Evolutionary conservation across 768 basidiomycete genomes (phyloP).

Genomic region (Ephemerocybe angulata): DNA sequence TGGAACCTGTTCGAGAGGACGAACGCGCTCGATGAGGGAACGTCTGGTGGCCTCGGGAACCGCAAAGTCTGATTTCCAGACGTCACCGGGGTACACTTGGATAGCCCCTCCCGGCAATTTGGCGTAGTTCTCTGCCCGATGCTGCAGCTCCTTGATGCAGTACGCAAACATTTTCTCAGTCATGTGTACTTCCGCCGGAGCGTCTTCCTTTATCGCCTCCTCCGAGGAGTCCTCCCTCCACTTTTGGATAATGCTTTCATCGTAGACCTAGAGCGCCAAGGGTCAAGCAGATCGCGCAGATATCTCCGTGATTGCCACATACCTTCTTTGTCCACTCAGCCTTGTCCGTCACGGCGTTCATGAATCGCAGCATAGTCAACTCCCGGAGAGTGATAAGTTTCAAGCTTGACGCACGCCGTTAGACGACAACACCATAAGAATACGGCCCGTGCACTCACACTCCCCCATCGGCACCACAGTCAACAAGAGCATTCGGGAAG

Average conservation of each 20-base stretch:
- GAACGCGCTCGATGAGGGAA: conserved; percentile 18
- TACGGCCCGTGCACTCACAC: conserved; percentile 2
- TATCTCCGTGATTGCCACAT: neutral
- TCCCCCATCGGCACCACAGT: neutral
- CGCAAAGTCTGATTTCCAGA: conserved; percentile 26
- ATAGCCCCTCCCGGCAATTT: conserved; percentile 10
- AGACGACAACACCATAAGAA: conserved; percentile 6
- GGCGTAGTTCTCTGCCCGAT: conserved; percentile 13
- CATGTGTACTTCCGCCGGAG: conserved; percentile 8
- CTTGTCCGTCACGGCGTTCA: conserved; percentile 35
- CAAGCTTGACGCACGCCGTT: neutral
- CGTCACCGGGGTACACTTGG: conserved; percentile 11
- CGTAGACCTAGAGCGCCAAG: conserved; percentile 11
- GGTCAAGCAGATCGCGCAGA: neutral
- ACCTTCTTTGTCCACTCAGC: conserved; percentile 31
- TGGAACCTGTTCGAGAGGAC: conserved; percentile 31
- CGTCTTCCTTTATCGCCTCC: neutral
- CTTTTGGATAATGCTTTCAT: conserved; percentile 12
- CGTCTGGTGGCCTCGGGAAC: conserved; percentile 18
- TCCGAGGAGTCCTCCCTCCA: conserved; percentile 14
- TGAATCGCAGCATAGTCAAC: conserved; percentile 30
- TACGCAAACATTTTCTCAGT: conserved; percentile 16
- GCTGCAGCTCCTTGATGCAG: conserved; percentile 17
- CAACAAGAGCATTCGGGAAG: neutral
- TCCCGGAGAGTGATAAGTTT: conserved; percentile 27